phyloP scores from a whole-genome alignment of 768 basidiomycete species.

The Hericium erinaceus region DNA sequence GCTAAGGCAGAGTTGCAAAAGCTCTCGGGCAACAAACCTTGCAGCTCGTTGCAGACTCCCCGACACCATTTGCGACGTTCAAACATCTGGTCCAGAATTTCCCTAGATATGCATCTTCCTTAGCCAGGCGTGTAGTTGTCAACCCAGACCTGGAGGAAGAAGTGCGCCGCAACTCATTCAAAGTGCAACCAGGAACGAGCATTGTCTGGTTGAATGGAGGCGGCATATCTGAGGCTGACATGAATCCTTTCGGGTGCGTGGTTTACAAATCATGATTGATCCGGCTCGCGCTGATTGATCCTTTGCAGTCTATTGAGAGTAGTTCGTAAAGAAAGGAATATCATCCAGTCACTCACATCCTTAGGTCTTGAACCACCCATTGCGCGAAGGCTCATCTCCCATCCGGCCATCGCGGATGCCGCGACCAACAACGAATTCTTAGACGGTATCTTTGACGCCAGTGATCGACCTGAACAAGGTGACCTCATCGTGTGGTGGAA shows the following conservation, averaged over 20 bases:
- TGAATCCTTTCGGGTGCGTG: slow-evolving; percentile 57
- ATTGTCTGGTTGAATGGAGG: slow-evolving; percentile 80
- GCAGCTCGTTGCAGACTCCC: slow-evolving; percentile 62
- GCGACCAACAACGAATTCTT: slow-evolving; percentile 40
- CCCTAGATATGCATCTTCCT: slow-evolving; percentile 70
- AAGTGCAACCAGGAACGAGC: slow-evolving; percentile 42
- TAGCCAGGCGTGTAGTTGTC: slow-evolving; percentile 60
- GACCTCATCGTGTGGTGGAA: slow-evolving; percentile 81
- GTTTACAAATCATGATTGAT: background rate
- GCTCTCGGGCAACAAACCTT: slow-evolving; percentile 66
- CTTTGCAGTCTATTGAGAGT: slow-evolving; percentile 49
- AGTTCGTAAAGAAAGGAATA: slow-evolving; percentile 59
- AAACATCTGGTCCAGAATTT: slow-evolving; percentile 77
- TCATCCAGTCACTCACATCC: slow-evolving; percentile 47
- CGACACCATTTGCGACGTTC: slow-evolving; percentile 43
- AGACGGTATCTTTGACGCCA: slow-evolving; percentile 85
- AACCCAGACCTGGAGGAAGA: slow-evolving; percentile 44
- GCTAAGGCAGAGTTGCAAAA: slow-evolving; percentile 13
- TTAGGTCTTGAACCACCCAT: slow-evolving; percentile 56
- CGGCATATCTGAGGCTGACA: slow-evolving; percentile 46
- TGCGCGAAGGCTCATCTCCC: slow-evolving; percentile 66
- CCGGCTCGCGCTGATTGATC: background rate
- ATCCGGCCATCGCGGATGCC: slow-evolving; percentile 44
- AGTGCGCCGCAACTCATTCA: slow-evolving; percentile 45
- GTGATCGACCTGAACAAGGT: slow-evolving; percentile 75